Base-by-base conservation (phyloP, 2,329 filamentous ascomycete species). In the Metarhizium anisopliae region DNA sequence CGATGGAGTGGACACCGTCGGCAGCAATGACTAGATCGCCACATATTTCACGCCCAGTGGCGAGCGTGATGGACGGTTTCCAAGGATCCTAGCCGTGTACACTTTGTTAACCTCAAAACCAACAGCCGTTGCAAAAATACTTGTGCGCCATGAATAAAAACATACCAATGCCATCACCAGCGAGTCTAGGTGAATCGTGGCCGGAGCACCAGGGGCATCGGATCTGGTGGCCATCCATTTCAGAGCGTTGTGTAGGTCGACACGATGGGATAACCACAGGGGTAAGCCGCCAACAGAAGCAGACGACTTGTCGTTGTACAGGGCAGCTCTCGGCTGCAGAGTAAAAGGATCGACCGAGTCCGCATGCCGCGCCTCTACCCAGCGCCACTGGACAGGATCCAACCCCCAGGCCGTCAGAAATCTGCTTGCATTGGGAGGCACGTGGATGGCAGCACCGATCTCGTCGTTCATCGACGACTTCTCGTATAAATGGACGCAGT, bases 21-120 rank as follows among this genome's bases (percentile, higher is more conserved):
- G 76, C 74, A 4, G 70, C 74, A 40, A 78, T 64, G 18, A 77
- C 67, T 2, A 77, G 56, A 56, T 77, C 73, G 20, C 62, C 67
- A 6, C 51, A 51, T 11, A 70, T 57, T 13, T 61, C 57, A 4
- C 62, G 53, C 3, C 70, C 71, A n/a, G 61, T 59, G 6, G 56
- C 56, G 6, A 74, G 60, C 1, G 60, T 63, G 3, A 70, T 64
- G 0, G 65, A 66, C 0, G 68, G 64, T 14, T 53, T 53, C 2
- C 59, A 60, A 1, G 65, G 53, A 36, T 68, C 54, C 65, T 70
- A 20, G 20, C 40, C 6, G n/a, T 6, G 10, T 10, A 38, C 10
- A 6, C 42, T 43, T 18, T 25, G 50, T 40, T 13, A 52, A n/a
- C 36, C 3, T 13, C 4, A 14, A 4, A 30, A 13, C 20, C 2